Evolutionary conservation across 768 basidiomycete species (phyloP).

Genomic region (Lactifluus rugatus): DNA sequence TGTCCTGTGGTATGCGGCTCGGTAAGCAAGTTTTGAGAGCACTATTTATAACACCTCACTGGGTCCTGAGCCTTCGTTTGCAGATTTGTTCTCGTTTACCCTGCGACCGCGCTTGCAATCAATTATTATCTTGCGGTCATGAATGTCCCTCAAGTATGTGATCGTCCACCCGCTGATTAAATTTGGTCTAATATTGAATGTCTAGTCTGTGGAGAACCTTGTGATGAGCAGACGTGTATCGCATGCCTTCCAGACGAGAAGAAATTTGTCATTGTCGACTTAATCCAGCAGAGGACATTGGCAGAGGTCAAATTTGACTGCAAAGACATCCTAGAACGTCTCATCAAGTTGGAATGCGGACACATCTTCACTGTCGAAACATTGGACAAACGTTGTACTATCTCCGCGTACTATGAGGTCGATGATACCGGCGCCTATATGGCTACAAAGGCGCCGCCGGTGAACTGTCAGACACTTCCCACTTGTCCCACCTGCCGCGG

Average conservation of each 20-base stretch:
- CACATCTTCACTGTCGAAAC: conserved; percentile 33
- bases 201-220: conserved; percentile 31
- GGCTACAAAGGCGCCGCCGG: conserved; percentile 21
- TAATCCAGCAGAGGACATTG: conserved; percentile 26
- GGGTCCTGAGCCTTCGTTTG: background rate
- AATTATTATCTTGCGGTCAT: conserved; percentile 27
- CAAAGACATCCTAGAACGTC: conserved; percentile 23
- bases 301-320: conserved; percentile 20
- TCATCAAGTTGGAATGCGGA: conserved; percentile 26
- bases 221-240: conserved; percentile 26
- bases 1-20: conserved; percentile 30
- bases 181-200: background rate
- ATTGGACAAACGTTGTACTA: conserved; percentile 28
- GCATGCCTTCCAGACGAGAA: conserved; percentile 22
- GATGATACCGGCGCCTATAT: conserved; percentile 22
- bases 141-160: conserved; percentile 29
- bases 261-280: conserved; percentile 27
- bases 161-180: background rate
- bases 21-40: conserved; percentile 19
- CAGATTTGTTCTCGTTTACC: conserved; percentile 31
- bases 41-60: background rate
- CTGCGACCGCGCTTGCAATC: conserved; percentile 27
- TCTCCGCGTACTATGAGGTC: conserved; percentile 25
- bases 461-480: conserved; percentile 24
- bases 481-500: conserved; percentile 29